Conservation (phyloP, 345 rosid species). For the Camelina laxa region DNA sequence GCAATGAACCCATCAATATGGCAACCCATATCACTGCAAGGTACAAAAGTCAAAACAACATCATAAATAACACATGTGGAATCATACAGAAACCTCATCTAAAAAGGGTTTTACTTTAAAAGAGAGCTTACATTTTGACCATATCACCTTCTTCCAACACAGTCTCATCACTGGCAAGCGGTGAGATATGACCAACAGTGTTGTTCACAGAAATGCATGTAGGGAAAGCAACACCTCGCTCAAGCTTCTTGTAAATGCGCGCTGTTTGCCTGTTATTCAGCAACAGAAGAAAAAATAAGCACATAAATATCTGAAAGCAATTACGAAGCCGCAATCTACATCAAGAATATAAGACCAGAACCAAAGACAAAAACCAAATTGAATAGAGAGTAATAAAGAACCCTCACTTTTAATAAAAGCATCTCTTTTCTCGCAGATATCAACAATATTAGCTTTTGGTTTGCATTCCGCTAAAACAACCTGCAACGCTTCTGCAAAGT, state of each 20-base stretch:
- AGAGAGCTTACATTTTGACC: constrained; percentile 89
- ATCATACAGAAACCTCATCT: not conserved
- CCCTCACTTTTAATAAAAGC: constrained; percentile 79
- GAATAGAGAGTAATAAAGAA: not conserved
- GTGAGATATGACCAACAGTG: constrained; percentile 87
- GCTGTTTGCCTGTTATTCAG: constrained; percentile 69
- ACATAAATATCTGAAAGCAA: not conserved
- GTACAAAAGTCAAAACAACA: not conserved
- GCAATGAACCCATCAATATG: constrained; percentile 98
- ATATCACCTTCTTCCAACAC: constrained; percentile 86
- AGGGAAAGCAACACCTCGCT: constrained; percentile 92
- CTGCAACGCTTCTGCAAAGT: constrained; percentile 80
- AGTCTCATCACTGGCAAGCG: constrained; percentile 78
- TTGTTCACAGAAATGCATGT: constrained; percentile 91
- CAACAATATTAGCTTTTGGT: constrained; percentile 85
- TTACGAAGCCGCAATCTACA: not conserved
- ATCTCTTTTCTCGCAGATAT: constrained; percentile 89
- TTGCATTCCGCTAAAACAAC: constrained; percentile 76
- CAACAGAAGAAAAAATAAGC: not conserved
- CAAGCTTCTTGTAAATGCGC: constrained; percentile 93
- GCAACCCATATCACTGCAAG: constrained; percentile 87
- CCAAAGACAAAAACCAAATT: not conserved
- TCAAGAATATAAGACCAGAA: not conserved
- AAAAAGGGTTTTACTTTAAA: too few species aligned
- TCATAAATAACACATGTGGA: not conserved